These are phyloP conservation scores for Baorangia bicolor DNA, from an alignment of 768 basidiomycete species.

Conservation along the genomic window DNA sequence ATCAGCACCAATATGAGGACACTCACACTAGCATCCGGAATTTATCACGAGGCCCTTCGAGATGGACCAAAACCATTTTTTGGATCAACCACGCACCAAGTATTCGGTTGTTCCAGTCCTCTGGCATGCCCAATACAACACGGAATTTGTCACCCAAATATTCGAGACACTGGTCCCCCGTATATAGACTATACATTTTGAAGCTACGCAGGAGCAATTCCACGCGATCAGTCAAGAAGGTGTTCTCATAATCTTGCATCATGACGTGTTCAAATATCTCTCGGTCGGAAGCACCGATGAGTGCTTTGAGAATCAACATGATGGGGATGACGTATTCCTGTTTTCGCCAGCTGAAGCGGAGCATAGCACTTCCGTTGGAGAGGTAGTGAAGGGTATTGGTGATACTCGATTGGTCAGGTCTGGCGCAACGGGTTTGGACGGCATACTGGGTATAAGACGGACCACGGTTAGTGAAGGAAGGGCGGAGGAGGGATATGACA, in stretches of 20 bases:
- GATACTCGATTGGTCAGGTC: slow-evolving; percentile 87
- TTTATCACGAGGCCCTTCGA: slow-evolving; percentile 86
- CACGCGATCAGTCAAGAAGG: slow-evolving; percentile 95
- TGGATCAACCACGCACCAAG: slow-evolving; percentile 82
- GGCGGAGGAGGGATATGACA: slow-evolving; percentile 88
- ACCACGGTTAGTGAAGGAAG: slow-evolving; percentile 89
- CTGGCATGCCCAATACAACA: slow-evolving; percentile 84
- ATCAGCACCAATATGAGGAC: neutral
- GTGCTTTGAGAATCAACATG: slow-evolving; percentile 93
- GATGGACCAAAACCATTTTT: slow-evolving; percentile 87
- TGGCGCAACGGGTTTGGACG: slow-evolving; percentile 93
- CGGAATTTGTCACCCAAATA: slow-evolving; percentile 97
- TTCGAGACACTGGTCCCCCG: slow-evolving; percentile 88
- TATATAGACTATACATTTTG: slow-evolving; percentile 87
- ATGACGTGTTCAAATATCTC: slow-evolving; percentile 96
- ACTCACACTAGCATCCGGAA: slow-evolving; percentile 87
- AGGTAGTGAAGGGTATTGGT: slow-evolving; percentile 99
- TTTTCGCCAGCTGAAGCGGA: slow-evolving; percentile 96
- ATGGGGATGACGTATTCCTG: slow-evolving; percentile 98
- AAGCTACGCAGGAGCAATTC: slow-evolving; percentile 92
- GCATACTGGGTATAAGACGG: slow-evolving; percentile 94
- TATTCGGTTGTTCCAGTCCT: slow-evolving; percentile 85
- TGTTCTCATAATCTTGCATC: slow-evolving; percentile 96
- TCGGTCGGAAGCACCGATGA: slow-evolving; percentile 87
- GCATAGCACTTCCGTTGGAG: slow-evolving; percentile 93